These are phyloP conservation scores for Spiromastix sp. DNA, from an alignment of 2,329 filamentous ascomycete species.

Conservation along the genomic window DNA sequence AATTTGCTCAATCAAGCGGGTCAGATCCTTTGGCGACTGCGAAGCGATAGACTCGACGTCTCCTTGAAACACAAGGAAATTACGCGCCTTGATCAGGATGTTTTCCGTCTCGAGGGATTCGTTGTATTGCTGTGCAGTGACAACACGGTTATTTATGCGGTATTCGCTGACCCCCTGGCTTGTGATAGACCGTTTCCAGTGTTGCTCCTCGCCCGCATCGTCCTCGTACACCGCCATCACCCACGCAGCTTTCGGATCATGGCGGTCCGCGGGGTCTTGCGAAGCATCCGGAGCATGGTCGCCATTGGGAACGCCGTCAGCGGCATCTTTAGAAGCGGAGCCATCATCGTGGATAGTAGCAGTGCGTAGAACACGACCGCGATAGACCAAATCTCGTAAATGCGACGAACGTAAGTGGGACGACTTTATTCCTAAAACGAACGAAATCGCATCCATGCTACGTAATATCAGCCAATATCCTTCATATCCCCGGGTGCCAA, in stretches of 20 bases:
- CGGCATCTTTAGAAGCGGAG: constrained; percentile 49
- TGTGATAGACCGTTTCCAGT: constrained; percentile 93
- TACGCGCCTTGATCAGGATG: constrained; percentile 93
- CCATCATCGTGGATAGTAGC: constrained; percentile 89
- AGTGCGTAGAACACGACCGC: constrained; percentile 82
- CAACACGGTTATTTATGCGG: constrained; percentile 84
- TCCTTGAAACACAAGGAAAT: constrained; percentile 96
- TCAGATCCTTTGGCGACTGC: constrained; percentile 88
- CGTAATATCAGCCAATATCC: constrained; percentile 7
- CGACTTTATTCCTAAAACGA: constrained; percentile 96
- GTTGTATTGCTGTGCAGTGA: constrained; percentile 88
- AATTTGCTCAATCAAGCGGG: constrained; percentile 90
- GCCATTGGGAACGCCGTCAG: constrained; percentile 53
- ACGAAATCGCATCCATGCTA: constrained; percentile 98
- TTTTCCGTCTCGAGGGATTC: constrained; percentile 85
- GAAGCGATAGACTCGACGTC: constrained; percentile 96
- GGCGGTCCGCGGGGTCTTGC: constrained; percentile 50
- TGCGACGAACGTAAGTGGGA: constrained; percentile 93
- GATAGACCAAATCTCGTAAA: constrained; percentile 89
- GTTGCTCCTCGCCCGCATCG: constrained; percentile 86
- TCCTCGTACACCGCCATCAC: constrained; percentile 99
- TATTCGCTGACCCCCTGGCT: constrained; percentile 85
- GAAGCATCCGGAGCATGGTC: constrained; percentile 50
- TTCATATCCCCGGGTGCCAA: too few species aligned
- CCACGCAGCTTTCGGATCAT: constrained; percentile 90